These are phyloP conservation scores for Yamadazyma taylorii DNA, from an alignment of 1,139 yeast species.

Conservation along the genomic window DNA sequence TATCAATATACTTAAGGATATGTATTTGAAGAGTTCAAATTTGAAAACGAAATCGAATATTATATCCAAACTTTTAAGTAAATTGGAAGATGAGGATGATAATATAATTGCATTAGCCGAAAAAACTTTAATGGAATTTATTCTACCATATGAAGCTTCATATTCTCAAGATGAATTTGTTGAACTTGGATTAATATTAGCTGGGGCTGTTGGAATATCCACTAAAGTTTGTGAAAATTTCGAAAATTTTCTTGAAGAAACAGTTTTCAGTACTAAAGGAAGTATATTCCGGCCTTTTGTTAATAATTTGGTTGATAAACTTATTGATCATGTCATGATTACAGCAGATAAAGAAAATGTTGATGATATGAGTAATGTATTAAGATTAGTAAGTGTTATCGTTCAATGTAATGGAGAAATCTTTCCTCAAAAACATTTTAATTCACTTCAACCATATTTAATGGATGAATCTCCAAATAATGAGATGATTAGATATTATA, in stretches of 20 bases:
- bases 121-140: slow-evolving; percentile 19
- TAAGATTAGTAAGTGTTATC: slow-evolving; percentile 54
- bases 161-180: background rate
- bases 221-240: slow-evolving; percentile 22
- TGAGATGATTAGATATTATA: slow-evolving; percentile 41
- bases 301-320: slow-evolving; percentile 16
- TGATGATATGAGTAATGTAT: slow-evolving; percentile 14
- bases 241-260: slow-evolving; percentile 28
- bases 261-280: slow-evolving; percentile 30
- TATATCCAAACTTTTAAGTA: slow-evolving; percentile 49
- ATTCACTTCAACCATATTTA: slow-evolving; percentile 59
- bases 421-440: slow-evolving; percentile 64
- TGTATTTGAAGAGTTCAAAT: slow-evolving; percentile 42
- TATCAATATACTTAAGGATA: slow-evolving; percentile 48
- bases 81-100: slow-evolving; percentile 73
- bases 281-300: slow-evolving; percentile 2
- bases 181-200: slow-evolving; percentile 27
- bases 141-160: slow-evolving; percentile 37
- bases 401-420: slow-evolving; percentile 51
- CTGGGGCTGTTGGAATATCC: slow-evolving; percentile 26
- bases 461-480: slow-evolving; percentile 44
- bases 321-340: background rate
- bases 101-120: slow-evolving; percentile 36
- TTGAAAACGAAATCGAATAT: slow-evolving; percentile 40
- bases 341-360: background rate